Evolutionary conservation across 371 early-diverging fungal species (phyloP).

Genomic region (Agmasoma carcini): DNA sequence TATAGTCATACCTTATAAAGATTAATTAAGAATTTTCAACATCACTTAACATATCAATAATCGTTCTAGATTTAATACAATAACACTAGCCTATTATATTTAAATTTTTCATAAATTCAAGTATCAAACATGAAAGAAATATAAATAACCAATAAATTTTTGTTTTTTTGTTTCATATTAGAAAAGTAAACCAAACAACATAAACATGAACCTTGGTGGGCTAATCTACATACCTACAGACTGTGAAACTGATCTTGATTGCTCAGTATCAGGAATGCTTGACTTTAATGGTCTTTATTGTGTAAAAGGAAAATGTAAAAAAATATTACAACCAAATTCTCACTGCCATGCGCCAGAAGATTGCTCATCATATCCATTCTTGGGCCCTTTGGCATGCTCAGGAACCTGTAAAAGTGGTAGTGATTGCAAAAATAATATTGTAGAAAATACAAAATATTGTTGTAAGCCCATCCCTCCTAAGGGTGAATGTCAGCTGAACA

Average conservation of each 20-base stretch:
- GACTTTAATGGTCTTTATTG: conserved; percentile 52
- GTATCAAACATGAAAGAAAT: too few species aligned
- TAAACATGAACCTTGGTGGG: too few species aligned
- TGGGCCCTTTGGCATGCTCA: conserved; percentile 54
- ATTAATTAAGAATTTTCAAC: too few species aligned
- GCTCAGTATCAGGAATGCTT: conserved; percentile 35
- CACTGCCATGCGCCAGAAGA: conserved; percentile 47
- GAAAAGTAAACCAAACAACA: too few species aligned
- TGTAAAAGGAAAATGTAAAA: conserved; percentile 48
- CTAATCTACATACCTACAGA: too few species aligned
- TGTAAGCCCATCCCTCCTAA: conserved; percentile 51
- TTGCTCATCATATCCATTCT: conserved; percentile 53
- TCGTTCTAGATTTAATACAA: too few species aligned
- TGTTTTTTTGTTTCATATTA: too few species aligned
- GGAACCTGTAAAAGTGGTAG: conserved; percentile 41
- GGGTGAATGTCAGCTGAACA: conserved; percentile 39
- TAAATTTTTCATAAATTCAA: too few species aligned
- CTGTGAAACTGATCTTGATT: conserved; percentile 50
- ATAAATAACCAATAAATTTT: too few species aligned
- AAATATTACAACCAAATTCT: conserved; percentile 41
- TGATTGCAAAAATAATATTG: conserved; percentile 15
- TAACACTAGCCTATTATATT: too few species aligned
- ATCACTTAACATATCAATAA: too few species aligned
- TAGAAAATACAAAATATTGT: conserved; percentile 37
- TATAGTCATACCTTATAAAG: too few species aligned